Evolutionary conservation across 2,329 filamentous ascomycete species (phyloP).

Genomic region (Ciborinia camelliae): DNA sequence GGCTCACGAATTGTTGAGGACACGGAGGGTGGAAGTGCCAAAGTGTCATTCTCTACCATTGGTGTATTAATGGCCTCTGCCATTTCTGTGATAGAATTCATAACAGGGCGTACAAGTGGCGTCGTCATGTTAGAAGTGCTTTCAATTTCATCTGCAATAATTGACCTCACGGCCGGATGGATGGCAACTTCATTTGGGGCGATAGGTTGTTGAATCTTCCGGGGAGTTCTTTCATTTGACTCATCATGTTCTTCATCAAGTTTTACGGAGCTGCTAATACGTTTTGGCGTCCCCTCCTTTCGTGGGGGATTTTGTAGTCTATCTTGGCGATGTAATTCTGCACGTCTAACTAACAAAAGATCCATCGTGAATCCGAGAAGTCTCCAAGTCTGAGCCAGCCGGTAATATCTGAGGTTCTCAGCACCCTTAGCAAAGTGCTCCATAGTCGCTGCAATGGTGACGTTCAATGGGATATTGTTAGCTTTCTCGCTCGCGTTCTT

Average conservation of each 20-base stretch:
- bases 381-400: slow-evolving; percentile 63
- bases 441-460: slow-evolving; percentile 49
- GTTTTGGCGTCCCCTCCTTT: slow-evolving; percentile 31
- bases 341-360: slow-evolving; percentile 52
- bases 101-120: slow-evolving; percentile 53
- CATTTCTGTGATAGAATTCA: slow-evolving; percentile 32
- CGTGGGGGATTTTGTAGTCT: slow-evolving; percentile 38
- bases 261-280: slow-evolving; percentile 24
- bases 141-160: slow-evolving; percentile 47
- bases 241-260: slow-evolving; percentile 14
- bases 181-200: slow-evolving; percentile 23
- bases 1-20: slow-evolving; percentile 29
- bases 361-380: slow-evolving; percentile 55
- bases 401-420: slow-evolving; percentile 53
- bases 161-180: slow-evolving; percentile 24
- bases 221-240: slow-evolving; percentile 31
- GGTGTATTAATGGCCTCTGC: slow-evolving; percentile 31
- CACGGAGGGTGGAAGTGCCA: slow-evolving; percentile 32
- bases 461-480: slow-evolving; percentile 24
- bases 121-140: slow-evolving; percentile 62
- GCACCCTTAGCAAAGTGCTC: slow-evolving; percentile 57
- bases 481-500: slow-evolving; percentile 14
- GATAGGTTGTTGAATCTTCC: slow-evolving; percentile 22
- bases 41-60: slow-evolving; percentile 36
- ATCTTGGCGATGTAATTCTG: slow-evolving; percentile 54